Evolutionary conservation across 179 eudicot species (phyloP).

Genomic region (Silene vulgaris): DNA sequence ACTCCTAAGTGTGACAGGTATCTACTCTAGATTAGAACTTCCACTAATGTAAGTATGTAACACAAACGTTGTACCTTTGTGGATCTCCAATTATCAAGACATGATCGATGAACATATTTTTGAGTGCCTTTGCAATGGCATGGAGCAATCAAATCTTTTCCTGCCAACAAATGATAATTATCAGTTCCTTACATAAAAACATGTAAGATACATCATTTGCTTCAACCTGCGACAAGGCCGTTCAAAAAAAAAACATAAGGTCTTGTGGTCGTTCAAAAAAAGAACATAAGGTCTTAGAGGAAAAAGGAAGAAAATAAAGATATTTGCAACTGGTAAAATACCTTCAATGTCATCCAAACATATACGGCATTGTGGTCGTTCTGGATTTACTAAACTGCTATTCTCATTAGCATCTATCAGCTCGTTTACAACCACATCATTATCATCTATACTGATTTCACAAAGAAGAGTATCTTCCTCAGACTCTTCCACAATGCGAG

Average conservation of each 20-base stretch:
- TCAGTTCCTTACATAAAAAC: not conserved
- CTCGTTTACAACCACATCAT: constrained; percentile 32
- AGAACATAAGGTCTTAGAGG: constrained; percentile 12
- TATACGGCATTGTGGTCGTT: constrained; percentile 84
- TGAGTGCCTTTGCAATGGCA: constrained; percentile 98
- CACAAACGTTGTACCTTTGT: constrained; percentile 55
- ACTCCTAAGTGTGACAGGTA: not conserved
- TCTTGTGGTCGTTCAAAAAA: not conserved
- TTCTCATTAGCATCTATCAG: constrained; percentile 41
- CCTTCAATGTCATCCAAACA: constrained; percentile 84
- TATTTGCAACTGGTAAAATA: constrained; percentile 20
- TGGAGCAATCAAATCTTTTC: constrained; percentile 86
- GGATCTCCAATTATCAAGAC: constrained; percentile 98
- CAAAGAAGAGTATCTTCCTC: constrained; percentile 48
- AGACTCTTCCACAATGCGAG: constrained; percentile 37
- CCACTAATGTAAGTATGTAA: constrained; percentile 6
- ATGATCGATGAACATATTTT: constrained; percentile 90
- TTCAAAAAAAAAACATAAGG: not conserved
- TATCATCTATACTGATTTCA: constrained; percentile 61
- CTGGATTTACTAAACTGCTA: constrained; percentile 51
- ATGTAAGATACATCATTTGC: not conserved
- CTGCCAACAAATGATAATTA: constrained; percentile 34
- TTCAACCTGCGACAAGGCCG: not conserved
- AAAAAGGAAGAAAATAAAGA: not conserved
- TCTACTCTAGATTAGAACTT: not conserved